Base-by-base conservation (phyloP, 176 grass and related monocot species). In the Secale cereale region DNA sequence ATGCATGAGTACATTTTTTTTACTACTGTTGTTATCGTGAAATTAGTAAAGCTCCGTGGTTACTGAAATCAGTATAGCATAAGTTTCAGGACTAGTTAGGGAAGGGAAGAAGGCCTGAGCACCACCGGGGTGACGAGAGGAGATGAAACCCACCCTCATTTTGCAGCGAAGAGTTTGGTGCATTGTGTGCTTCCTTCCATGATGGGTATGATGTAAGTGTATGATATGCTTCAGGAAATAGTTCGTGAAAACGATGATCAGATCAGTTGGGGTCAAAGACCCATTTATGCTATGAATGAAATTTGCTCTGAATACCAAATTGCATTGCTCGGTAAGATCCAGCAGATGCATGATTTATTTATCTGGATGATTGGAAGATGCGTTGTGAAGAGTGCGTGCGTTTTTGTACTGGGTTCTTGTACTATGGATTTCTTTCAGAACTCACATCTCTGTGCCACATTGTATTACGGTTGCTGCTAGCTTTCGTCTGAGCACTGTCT, bases 61-160 rank as follows among this genome's bases (percentile, higher is more conserved):
- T 62, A 81, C 76, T 35, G 15, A 77, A 80, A 69, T 20, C 86
- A 60, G 50, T 81, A 81, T 82, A 88, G 66, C 1, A 68, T 57
- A 57, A 64, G 41, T n/a, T 62, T 70, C 25, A 10, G 84, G n/a
- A 2, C 45, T 81, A 85, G 32, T 30, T 82, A 74, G 77, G 35
- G 76, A 26, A 66, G 52, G 33, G 36, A 63, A 60, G 56, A 46
- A 85, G 25, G 30, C n/a, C 23, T 31, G 43, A 84, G 82, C 77
- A 70, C 76, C 11, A 43, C 76, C 7, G 83, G 83, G 85, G 73
- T 57, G 20, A 9, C 60, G 4, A 8, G 81, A 70, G 74, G 23
- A 45, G 37, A 72, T 17, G 70, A 48, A 48, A 9, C 37, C 67
- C 82, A 9, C 37, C 67, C 82, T 84, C 90, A 86, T 92, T 89